A percentile compares a stretch with the other conserved stretches of the same genome.
phyloP scores from a whole-genome alignment of 768 basidiomycete species.

The Tremella mesenterica region DNA sequence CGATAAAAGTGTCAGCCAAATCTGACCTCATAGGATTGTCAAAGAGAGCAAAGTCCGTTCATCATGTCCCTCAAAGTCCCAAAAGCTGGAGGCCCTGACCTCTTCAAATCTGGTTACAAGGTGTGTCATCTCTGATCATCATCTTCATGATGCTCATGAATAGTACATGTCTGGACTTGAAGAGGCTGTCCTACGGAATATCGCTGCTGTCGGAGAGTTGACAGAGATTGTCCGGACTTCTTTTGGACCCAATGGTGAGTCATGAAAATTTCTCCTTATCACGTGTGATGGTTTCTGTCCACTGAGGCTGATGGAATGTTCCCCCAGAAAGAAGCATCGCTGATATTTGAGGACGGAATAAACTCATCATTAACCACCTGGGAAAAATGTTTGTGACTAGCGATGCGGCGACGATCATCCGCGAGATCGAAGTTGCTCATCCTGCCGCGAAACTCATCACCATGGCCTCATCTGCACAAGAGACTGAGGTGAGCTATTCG shows the following conservation, averaged over 20 bases:
- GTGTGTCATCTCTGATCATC: conserved; percentile 45
- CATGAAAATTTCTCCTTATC: neutral
- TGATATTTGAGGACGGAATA: conserved; percentile 67
- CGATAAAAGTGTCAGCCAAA: no score
- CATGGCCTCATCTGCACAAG: conserved; percentile 95
- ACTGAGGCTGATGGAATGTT: no score
- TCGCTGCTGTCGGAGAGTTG: conserved; percentile 89
- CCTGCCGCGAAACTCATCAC: conserved; percentile 98
- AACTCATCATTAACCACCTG: conserved; percentile 94
- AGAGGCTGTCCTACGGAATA: conserved; percentile 93
- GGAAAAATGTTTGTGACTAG: conserved; percentile 93
- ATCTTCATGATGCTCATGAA: neutral
- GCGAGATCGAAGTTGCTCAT: conserved; percentile 96
- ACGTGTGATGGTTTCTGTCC: neutral
- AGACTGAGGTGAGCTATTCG: conserved; percentile 61
- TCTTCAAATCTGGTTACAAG: conserved; percentile 98
- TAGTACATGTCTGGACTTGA: conserved; percentile 76
- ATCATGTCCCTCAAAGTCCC: conserved; percentile 89
- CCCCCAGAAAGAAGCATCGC: no score
- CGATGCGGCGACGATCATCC: conserved; percentile 96
- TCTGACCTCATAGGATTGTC: no score
- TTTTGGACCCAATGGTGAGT: conserved; percentile 89
- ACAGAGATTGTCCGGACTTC: conserved; percentile 91
- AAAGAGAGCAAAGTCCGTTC: no score
- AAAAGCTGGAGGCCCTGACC: conserved; percentile 67